Evolutionary conservation across 2,329 filamentous ascomycete species (phyloP).

Genomic region (Spiromastix sp.): DNA sequence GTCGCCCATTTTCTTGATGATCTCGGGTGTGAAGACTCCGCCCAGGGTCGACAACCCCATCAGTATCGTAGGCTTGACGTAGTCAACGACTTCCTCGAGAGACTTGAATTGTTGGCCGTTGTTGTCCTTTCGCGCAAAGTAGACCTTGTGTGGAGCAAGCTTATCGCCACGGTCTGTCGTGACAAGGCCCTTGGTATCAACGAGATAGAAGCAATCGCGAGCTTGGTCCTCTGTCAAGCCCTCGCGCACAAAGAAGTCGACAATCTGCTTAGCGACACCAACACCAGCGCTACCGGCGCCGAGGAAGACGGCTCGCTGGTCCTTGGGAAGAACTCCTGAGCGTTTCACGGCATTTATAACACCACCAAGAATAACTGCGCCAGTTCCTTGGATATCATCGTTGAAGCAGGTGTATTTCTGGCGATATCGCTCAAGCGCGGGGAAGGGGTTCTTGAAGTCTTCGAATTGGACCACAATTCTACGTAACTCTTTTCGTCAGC

Average conservation of each 20-base stretch:
- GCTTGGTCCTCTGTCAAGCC: slow-evolving; percentile 83
- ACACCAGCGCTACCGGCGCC: slow-evolving; percentile 92
- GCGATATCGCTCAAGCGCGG: slow-evolving; percentile 81
- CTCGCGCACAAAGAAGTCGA: slow-evolving; percentile 90
- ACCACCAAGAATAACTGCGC: slow-evolving; percentile 84
- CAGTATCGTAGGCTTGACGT: slow-evolving; percentile 88
- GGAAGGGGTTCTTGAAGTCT: slow-evolving; percentile 97
- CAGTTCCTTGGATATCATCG: slow-evolving; percentile 95
- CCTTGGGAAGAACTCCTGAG: slow-evolving; percentile 72
- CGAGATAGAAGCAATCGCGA: slow-evolving; percentile 87
- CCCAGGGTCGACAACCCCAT: slow-evolving; percentile 92
- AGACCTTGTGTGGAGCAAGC: slow-evolving; percentile 76
- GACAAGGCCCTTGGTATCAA: slow-evolving; percentile 93
- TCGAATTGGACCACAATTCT: slow-evolving; percentile 83
- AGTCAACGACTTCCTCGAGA: slow-evolving; percentile 83
- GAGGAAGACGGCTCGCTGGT: slow-evolving; percentile 92
- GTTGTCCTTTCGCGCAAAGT: slow-evolving; percentile 57
- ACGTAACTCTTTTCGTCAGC: slow-evolving; percentile 6
- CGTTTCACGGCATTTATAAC: slow-evolving; percentile 68
- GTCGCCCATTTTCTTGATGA: slow-evolving; percentile 54
- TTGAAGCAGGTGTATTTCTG: slow-evolving; percentile 93
- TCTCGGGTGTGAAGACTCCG: slow-evolving; percentile 82
- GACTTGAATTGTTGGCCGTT: slow-evolving; percentile 58
- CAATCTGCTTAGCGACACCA: slow-evolving; percentile 94
- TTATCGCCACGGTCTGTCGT: slow-evolving; percentile 87